Conservation (phyloP, 2,329 filamentous ascomycete species). For the Beauveria sp. region DNA sequence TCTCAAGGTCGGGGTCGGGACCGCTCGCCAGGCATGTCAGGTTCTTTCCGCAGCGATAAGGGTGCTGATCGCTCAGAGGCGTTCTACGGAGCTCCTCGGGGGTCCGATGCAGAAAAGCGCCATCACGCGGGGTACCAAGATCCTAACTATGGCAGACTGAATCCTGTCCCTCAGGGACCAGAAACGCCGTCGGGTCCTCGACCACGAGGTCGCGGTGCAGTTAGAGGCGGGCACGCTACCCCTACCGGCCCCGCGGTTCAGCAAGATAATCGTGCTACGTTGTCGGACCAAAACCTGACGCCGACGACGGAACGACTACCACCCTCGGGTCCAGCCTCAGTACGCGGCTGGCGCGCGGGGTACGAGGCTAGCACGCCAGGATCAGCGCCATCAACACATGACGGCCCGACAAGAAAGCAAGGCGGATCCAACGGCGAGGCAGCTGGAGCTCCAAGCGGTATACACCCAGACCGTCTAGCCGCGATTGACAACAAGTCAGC, state of each 20-base stretch:
- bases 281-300: constrained; percentile 32
- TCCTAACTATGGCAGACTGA: constrained; percentile 55
- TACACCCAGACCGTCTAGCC: constrained; percentile 44
- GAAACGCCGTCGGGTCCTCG: constrained; percentile 49
- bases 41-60: constrained; percentile 24
- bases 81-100: constrained; percentile 31
- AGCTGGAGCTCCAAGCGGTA: constrained; percentile 22
- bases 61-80: constrained; percentile 27
- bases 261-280: constrained; percentile 34
- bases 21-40: constrained; percentile 23
- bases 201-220: constrained; percentile 38
- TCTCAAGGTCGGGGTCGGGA: constrained; percentile 24
- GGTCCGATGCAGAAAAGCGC: constrained; percentile 42
- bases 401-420: constrained; percentile 30
- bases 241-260: constrained; percentile 30
- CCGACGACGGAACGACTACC: constrained; percentile 43
- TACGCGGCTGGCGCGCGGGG: constrained; percentile 37
- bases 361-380: constrained; percentile 30
- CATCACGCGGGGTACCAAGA: constrained; percentile 41
- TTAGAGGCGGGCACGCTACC: constrained; percentile 27
- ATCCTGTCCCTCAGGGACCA: constrained; percentile 39
- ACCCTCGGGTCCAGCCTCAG: constrained; percentile 46
- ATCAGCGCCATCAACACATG: constrained; percentile 27
- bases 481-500: constrained; percentile 29
- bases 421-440: constrained; percentile 22